phyloP scores from a whole-genome alignment of 2,329 filamentous ascomycete genomes.

The Fusarium foetens region DNA sequence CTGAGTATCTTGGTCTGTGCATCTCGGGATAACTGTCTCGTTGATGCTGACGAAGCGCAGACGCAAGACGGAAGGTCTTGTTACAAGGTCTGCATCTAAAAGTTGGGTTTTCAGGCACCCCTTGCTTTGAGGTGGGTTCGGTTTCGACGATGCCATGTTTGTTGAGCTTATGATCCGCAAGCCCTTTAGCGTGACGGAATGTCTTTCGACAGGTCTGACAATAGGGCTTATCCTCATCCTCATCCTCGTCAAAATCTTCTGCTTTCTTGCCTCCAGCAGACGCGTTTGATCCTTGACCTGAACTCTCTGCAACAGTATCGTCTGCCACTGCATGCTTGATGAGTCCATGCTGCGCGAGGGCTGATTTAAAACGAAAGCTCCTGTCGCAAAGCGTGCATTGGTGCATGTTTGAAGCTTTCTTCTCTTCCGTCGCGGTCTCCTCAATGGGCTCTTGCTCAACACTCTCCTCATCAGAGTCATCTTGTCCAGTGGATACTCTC shows the following conservation, averaged over 20 bases:
- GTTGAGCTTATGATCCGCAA: background rate
- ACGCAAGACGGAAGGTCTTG: background rate
- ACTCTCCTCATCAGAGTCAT: background rate
- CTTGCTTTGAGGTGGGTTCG: background rate
- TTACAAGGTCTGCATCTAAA: background rate
- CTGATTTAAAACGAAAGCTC: background rate
- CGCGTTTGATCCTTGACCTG: background rate
- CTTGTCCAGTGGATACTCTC: background rate
- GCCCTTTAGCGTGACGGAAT: background rate
- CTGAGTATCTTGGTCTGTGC: background rate
- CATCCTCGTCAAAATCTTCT: fast-evolving
- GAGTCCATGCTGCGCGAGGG: background rate
- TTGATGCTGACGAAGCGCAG: background rate
- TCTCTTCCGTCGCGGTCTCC: background rate
- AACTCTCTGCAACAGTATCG: background rate
- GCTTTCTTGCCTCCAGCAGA: background rate
- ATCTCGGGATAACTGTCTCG: background rate
- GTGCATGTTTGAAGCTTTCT: background rate
- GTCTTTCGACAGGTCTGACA: background rate
- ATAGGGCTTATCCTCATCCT: background rate
- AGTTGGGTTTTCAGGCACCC: background rate
- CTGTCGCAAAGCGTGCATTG: background rate
- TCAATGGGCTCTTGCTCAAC: background rate
- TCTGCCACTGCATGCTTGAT: background rate
- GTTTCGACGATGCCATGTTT: background rate